Evolutionary conservation across 345 rosid species (phyloP).

Genomic region (Populus simonii): DNA sequence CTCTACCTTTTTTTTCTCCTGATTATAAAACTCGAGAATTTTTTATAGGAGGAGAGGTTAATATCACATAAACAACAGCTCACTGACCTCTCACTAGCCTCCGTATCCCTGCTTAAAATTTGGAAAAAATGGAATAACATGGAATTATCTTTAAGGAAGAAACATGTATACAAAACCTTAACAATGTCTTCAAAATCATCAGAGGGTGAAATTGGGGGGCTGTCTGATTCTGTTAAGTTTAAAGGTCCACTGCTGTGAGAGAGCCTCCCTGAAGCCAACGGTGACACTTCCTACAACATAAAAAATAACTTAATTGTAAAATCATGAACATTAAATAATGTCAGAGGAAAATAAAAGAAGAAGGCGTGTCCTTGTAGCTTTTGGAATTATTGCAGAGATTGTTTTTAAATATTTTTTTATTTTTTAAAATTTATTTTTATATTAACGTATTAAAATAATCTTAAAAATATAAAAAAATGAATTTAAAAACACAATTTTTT

Average conservation of each 20-base stretch:
- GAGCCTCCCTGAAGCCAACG: constrained; percentile 86
- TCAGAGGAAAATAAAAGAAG: neutral
- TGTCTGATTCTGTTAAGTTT: constrained; percentile 60
- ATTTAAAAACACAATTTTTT: no score
- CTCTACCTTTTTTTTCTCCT: neutral
- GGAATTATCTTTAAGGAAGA: neutral
- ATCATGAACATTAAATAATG: neutral
- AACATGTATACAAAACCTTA: constrained; percentile 43
- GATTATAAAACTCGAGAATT: no score
- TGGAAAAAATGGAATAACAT: neutral
- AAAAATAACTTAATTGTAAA: neutral
- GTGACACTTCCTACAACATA: constrained; percentile 74
- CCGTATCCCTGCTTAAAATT: neutral
- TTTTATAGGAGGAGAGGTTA: no score
- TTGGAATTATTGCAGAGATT: no score
- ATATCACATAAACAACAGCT: no score
- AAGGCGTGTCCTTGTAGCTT: no score
- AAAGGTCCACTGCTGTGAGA: constrained; percentile 94
- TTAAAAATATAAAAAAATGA: no score
- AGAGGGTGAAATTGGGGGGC: constrained; percentile 80
- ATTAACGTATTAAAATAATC: no score
- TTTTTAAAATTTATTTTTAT: no score
- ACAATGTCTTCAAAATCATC: constrained; percentile 90
- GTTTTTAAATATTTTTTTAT: no score
- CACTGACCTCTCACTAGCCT: no score